Conservation (phyloP, 345 rosid genomes). For the Fremontodendron californicum region DNA sequence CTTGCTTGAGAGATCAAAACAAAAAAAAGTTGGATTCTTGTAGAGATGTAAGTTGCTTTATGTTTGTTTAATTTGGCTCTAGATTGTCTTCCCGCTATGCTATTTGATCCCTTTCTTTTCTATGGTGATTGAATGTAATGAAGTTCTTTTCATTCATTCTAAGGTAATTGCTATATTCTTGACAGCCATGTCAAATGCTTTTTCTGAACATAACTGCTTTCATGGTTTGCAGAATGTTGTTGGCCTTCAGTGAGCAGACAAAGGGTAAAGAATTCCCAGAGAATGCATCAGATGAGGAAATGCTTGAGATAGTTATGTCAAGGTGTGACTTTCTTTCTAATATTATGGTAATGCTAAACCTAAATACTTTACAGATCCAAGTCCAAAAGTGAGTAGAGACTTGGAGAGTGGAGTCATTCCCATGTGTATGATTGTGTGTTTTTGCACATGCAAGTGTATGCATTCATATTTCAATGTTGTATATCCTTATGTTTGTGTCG, state of each 20-base stretch:
- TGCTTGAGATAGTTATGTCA: constrained; percentile 91
- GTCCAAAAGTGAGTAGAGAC: not conserved
- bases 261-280: constrained; percentile 63
- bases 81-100: not conserved
- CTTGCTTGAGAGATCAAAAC: not conserved
- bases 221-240: constrained; percentile 69
- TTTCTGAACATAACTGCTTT: constrained; percentile 7
- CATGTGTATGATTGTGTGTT: not conserved
- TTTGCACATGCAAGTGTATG: not conserved
- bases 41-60: not conserved
- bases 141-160: not conserved
- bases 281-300: constrained; percentile 79
- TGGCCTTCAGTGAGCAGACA: constrained; percentile 80
- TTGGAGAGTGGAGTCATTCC: not conserved
- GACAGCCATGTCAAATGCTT: not conserved
- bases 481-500: not conserved
- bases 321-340: constrained; percentile 39
- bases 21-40: not conserved
- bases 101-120: not conserved
- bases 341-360: not conserved
- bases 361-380: too few species aligned
- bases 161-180: not conserved
- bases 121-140: not conserved
- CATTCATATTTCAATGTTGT: not conserved
- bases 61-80: not conserved